Evolutionary conservation across 2,329 filamentous ascomycete genomes (phyloP).

Genomic region (Penicillium sp.): DNA sequence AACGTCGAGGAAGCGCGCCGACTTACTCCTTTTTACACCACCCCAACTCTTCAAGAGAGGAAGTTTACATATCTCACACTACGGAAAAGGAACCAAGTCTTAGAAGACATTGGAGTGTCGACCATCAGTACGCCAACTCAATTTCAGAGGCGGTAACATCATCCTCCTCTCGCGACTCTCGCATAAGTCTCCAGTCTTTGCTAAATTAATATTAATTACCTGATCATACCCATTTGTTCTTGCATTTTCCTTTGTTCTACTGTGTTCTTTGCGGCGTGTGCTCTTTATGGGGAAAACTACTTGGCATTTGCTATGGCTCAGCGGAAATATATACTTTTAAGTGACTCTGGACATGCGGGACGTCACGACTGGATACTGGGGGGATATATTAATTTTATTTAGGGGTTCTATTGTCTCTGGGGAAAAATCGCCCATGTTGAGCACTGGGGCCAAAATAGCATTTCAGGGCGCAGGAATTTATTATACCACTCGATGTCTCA

Average conservation of each 20-base stretch:
- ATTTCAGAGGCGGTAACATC: conserved; percentile 21
- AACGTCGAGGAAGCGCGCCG: conserved; percentile 30
- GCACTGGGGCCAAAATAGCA: background rate
- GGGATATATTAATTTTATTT: conserved; percentile 4
- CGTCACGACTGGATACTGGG: conserved; percentile 1
- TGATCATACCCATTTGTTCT: background rate
- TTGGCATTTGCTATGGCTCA: background rate
- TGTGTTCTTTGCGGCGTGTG: background rate
- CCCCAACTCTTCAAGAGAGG: conserved; percentile 18
- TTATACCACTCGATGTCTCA: background rate
- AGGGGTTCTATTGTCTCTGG: background rate
- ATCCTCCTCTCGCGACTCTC: conserved; percentile 28
- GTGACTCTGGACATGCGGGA: too few species aligned
- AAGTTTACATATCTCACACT: conserved; percentile 21
- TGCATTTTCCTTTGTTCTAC: background rate
- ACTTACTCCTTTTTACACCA: conserved; percentile 17
- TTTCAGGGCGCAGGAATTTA: background rate
- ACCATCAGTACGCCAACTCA: conserved; percentile 19
- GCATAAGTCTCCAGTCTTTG: conserved; percentile 37
- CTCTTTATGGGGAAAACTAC: background rate
- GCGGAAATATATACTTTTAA: background rate
- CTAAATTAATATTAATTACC: conserved; percentile 31
- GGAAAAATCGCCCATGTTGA: background rate
- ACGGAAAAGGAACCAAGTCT: conserved; percentile 26
- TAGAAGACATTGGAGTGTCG: conserved; percentile 15